A percentile compares a stretch with the other conserved stretches of the same genome.
phyloP scores from a whole-genome alignment of 208 protist species.

The Trypanosoma grayi region DNA sequence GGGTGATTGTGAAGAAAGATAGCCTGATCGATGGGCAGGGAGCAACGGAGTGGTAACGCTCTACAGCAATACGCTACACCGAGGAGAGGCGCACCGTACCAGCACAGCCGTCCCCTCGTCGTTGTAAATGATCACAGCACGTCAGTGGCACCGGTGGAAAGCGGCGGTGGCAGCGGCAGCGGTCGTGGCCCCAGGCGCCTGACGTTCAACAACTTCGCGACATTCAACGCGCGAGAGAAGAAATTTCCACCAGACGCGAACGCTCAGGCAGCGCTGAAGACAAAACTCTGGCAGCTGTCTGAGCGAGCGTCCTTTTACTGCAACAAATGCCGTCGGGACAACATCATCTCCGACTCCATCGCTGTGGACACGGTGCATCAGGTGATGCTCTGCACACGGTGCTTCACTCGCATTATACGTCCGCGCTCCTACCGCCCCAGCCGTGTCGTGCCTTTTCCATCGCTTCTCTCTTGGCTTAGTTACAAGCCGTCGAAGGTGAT shows the following conservation, averaged over 20 bases:
- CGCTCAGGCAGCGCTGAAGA: conserved; percentile 41
- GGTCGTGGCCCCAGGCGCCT: conserved; percentile 30
- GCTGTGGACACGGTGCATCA: conserved; percentile 62
- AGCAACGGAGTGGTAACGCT: neutral
- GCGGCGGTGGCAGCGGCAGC: neutral
- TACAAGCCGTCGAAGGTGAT: conserved; percentile 68
- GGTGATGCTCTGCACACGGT: conserved; percentile 68
- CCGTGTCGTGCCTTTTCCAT: conserved; percentile 79
- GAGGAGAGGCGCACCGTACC: conserved; percentile 20
- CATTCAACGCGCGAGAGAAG: conserved; percentile 63
- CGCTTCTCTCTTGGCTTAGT: conserved; percentile 79
- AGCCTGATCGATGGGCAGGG: conserved; percentile 18
- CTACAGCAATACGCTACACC: conserved; percentile 2
- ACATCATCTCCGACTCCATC: conserved; percentile 68
- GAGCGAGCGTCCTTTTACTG: conserved; percentile 70
- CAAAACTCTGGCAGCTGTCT: conserved; percentile 65
- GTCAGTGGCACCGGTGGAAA: neutral
- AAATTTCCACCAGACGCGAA: conserved; percentile 76
- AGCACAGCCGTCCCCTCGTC: neutral
- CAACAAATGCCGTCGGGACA: conserved; percentile 75
- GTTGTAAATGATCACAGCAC: neutral
- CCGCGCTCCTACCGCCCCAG: conserved; percentile 69
- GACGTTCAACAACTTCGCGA: conserved; percentile 70
- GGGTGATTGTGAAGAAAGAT: no score
- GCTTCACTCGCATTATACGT: conserved; percentile 75